Percentiles rank a stretch among this genome's conserved stretches.
Evolutionary conservation across 768 basidiomycete species (phyloP).

Genomic region (Terana coerulea): DNA sequence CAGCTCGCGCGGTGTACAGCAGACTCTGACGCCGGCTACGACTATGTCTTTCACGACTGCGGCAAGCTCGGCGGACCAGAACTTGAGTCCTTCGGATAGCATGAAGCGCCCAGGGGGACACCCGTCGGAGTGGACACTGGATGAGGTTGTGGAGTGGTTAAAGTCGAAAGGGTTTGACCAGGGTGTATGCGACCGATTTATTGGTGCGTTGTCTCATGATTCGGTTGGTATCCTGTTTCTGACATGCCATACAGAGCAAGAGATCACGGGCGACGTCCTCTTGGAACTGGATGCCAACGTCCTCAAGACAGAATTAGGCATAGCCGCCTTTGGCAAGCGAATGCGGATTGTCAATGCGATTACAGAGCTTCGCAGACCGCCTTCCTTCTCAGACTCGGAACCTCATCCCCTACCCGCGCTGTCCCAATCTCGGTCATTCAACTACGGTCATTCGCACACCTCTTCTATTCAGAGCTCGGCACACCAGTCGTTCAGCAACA

Average conservation of each 20-base stretch:
- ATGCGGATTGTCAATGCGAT: conserved; percentile 92
- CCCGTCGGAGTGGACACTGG: conserved; percentile 79
- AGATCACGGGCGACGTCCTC: conserved; percentile 96
- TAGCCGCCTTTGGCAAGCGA: conserved; percentile 91
- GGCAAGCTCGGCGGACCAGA: neutral
- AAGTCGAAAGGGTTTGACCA: conserved; percentile 81
- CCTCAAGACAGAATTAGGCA: conserved; percentile 91
- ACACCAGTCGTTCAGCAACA: conserved; percentile 43
- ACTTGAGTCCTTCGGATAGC: neutral
- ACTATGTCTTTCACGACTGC: conserved; percentile 18
- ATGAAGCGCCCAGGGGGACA: conserved; percentile 30
- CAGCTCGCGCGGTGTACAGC: conserved; percentile 23
- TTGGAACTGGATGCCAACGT: conserved; percentile 90
- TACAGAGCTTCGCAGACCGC: conserved; percentile 74
- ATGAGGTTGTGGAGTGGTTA: conserved; percentile 89
- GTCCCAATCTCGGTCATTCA: conserved; percentile 24
- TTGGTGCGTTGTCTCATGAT: conserved; percentile 49
- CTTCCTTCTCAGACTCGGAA: conserved; percentile 55
- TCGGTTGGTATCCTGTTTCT: conserved; percentile 9
- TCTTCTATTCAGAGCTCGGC: conserved; percentile 34
- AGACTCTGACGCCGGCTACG: conserved; percentile 23
- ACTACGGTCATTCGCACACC: conserved; percentile 29
- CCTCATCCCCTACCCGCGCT: conserved; percentile 15
- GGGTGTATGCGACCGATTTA: conserved; percentile 80
- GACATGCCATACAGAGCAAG: conserved; percentile 67